Conservation (phyloP, 2,329 filamentous ascomycete genomes). For the Bipolaris victoriae region DNA sequence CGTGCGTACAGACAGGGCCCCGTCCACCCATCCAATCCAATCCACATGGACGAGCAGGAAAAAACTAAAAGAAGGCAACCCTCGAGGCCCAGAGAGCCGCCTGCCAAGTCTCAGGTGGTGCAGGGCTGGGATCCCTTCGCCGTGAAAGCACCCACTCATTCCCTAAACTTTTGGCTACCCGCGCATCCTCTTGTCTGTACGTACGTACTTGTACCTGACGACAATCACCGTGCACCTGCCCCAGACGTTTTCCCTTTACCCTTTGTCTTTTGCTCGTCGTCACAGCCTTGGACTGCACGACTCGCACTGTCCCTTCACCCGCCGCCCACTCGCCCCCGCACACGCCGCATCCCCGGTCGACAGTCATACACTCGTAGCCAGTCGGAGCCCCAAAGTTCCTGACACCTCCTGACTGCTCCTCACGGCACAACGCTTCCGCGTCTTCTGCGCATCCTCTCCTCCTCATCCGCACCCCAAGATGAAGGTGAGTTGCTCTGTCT, state of each 20-base stretch:
- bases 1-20: too few species aligned
- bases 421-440: conserved; percentile 17
- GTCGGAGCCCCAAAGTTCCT: background rate
- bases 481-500: conserved; percentile 23
- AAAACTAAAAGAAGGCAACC: too few species aligned
- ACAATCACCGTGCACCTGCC: conserved; percentile 6
- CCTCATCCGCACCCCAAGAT: conserved; percentile 16
- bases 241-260: background rate
- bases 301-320: conserved; percentile 6
- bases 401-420: conserved; percentile 14
- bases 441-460: conserved; percentile 15
- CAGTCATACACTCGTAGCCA: conserved; percentile 5
- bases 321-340: conserved; percentile 17
- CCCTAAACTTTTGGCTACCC: conserved; percentile 10
- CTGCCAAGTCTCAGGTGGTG: conserved; percentile 8
- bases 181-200: conserved; percentile 10
- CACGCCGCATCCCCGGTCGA: conserved; percentile 16
- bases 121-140: conserved; percentile 16
- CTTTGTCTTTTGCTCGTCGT: background rate
- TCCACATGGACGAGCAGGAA: too few species aligned
- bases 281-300: background rate
- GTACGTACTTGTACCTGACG: conserved; percentile 2
- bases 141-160: conserved; percentile 14
- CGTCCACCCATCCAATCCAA: too few species aligned
- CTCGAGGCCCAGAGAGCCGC: background rate